phyloP scores from a whole-genome alignment of 1,139 yeast species.

The Pichia norvegensis region DNA sequence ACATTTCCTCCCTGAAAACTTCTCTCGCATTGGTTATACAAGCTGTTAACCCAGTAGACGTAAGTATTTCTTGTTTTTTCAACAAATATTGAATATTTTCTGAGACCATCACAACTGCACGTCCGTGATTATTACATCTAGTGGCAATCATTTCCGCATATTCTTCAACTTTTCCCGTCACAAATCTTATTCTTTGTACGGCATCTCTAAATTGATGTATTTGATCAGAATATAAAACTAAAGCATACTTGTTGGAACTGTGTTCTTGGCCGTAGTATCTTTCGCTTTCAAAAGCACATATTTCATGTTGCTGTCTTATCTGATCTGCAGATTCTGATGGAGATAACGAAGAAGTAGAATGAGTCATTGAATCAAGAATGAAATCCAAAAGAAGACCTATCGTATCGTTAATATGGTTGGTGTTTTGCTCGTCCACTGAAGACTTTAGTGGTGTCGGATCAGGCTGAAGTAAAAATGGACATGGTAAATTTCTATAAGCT shows the following conservation, averaged over 20 bases:
- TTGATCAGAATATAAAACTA: constrained; percentile 73
- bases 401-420: constrained; percentile 34
- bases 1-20: constrained; percentile 73
- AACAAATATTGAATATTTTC: constrained; percentile 42
- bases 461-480: constrained; percentile 28
- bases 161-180: constrained; percentile 57
- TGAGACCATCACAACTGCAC: constrained; percentile 61
- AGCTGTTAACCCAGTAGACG: constrained; percentile 57
- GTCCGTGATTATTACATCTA: constrained; percentile 55
- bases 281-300: constrained; percentile 31
- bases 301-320: constrained; percentile 32
- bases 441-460: not conserved
- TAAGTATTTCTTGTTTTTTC: constrained; percentile 45
- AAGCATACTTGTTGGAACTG: constrained; percentile 44
- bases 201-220: constrained; percentile 70
- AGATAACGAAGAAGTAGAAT: constrained; percentile 25
- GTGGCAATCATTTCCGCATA: constrained; percentile 72
- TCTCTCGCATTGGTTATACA: constrained; percentile 65
- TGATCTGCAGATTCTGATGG: constrained; percentile 32
- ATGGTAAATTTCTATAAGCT: constrained; percentile 42
- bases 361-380: constrained; percentile 59
- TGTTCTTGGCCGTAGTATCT: constrained; percentile 39
- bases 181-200: constrained; percentile 51
- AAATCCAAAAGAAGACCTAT: constrained; percentile 60
- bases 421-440: constrained; percentile 32